A percentile compares a stretch with the other conserved stretches of the same genome.
Evolutionary conservation across 495 filamentous ascomycete genomes (phyloP).

Genomic region (Aspergillus carlsbadensis): DNA sequence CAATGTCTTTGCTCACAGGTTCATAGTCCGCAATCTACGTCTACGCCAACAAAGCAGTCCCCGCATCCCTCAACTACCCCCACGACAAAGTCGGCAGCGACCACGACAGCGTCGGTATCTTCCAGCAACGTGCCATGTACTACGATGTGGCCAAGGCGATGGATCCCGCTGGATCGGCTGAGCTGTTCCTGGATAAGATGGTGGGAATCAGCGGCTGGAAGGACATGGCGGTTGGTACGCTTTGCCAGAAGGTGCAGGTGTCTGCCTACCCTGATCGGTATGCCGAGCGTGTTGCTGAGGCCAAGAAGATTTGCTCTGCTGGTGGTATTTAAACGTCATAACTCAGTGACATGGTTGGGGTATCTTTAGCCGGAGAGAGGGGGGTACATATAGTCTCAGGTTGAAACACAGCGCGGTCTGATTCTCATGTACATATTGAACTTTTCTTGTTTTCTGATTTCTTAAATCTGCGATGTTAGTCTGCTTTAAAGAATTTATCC

Average conservation of each 20-base stretch:
- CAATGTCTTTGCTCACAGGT: too few species aligned
- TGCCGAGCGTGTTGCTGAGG: not conserved
- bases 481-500: too few species aligned
- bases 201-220: not conserved
- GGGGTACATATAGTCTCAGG: too few species aligned
- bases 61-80: not conserved
- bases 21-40: not conserved
- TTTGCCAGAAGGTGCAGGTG: not conserved
- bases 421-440: too few species aligned
- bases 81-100: not conserved
- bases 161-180: not conserved
- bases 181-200: too few species aligned
- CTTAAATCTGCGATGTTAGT: too few species aligned
- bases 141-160: not conserved
- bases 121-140: slow-evolving; percentile 1
- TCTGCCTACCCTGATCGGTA: not conserved
- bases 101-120: slow-evolving; percentile 3
- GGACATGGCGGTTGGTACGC: not conserved
- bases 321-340: not conserved
- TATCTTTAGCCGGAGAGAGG: too few species aligned
- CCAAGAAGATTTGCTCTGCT: not conserved
- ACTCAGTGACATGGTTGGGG: too few species aligned
- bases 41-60: not conserved
- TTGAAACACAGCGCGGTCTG: too few species aligned
- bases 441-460: too few species aligned